These are phyloP conservation scores for Cryptococcus sp. DNA, from an alignment of 1,284 basidiomycete genomes.

Conservation along the genomic window DNA sequence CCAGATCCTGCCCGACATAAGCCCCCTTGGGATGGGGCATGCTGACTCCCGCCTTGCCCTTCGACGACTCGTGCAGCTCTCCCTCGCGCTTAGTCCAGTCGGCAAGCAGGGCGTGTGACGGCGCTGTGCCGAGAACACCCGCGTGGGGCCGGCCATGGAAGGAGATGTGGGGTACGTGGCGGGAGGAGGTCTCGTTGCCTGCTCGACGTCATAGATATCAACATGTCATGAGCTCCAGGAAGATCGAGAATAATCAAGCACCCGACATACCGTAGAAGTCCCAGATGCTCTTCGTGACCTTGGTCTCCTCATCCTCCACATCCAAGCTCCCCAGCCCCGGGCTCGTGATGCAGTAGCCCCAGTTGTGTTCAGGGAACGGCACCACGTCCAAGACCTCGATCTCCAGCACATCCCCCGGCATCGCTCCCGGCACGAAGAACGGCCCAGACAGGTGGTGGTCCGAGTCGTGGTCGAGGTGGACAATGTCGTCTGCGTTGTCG, in stretches of 20 bases:
- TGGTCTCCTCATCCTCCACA: constrained; percentile 45
- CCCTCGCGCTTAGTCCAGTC: constrained; percentile 72
- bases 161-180: constrained; percentile 72
- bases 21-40: constrained; percentile 62
- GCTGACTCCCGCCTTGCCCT: constrained; percentile 60
- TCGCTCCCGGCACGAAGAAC: constrained; percentile 67
- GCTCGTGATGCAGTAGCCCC: constrained; percentile 66
- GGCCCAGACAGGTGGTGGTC: constrained; percentile 76
- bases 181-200: constrained; percentile 65
- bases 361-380: constrained; percentile 72
- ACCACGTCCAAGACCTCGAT: constrained; percentile 72
- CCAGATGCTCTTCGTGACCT: constrained; percentile 74
- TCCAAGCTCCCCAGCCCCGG: constrained; percentile 12
- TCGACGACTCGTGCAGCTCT: constrained; percentile 61
- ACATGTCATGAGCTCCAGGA: no score
- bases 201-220: neutral
- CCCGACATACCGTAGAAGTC: constrained; percentile 60
- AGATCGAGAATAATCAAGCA: neutral
- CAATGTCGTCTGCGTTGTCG: constrained; percentile 54
- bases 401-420: constrained; percentile 73
- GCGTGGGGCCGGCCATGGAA: constrained; percentile 76
- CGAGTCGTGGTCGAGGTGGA: constrained; percentile 45
- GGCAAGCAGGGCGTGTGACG: constrained; percentile 65
- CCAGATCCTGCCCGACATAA: constrained; percentile 62
- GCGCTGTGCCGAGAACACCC: constrained; percentile 70